Percentiles rank a stretch among this genome's conserved stretches.
These are phyloP conservation scores for Sclerotinia sclerotiorum DNA, from an alignment of 2,329 filamentous ascomycete genomes.

Conservation along the genomic window DNA sequence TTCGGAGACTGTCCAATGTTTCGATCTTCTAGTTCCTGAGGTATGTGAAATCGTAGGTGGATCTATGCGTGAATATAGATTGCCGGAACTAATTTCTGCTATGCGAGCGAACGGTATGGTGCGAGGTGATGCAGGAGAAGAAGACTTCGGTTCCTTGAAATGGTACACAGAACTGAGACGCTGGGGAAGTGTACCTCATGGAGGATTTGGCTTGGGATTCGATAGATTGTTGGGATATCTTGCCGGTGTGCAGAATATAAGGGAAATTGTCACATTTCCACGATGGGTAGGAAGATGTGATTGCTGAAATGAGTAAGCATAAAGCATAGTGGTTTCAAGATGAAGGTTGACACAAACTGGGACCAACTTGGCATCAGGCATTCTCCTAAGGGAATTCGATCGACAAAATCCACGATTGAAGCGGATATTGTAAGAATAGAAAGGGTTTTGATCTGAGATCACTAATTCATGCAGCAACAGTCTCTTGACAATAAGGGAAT, in stretches of 20 bases:
- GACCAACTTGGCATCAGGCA: not conserved
- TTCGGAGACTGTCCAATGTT: slow-evolving; percentile 61
- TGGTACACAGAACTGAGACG: slow-evolving; percentile 71
- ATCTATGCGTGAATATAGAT: slow-evolving; percentile 67
- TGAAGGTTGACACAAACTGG: not conserved
- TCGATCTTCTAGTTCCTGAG: slow-evolving; percentile 69
- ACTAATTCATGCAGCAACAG: slow-evolving; percentile 11
- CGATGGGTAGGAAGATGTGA: slow-evolving; percentile 50
- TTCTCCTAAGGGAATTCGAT: not conserved
- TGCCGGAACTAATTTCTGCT: slow-evolving; percentile 54
- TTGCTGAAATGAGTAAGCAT: slow-evolving; percentile 34
- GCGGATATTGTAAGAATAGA: not conserved
- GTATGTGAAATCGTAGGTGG: slow-evolving; percentile 69
- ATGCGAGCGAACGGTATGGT: slow-evolving; percentile 61
- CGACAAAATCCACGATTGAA: not conserved
- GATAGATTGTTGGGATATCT: slow-evolving; percentile 68
- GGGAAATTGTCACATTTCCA: slow-evolving; percentile 69
- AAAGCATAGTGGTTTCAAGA: not conserved
- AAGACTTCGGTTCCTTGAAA: slow-evolving; percentile 52
- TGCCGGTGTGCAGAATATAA: slow-evolving; percentile 62
- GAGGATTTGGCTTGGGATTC: slow-evolving; percentile 71
- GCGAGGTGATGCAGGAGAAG: slow-evolving; percentile 31
- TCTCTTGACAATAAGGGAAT: not conserved
- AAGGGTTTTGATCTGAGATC: not conserved
- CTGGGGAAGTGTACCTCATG: slow-evolving; percentile 70